These are phyloP conservation scores for Globisporangium rhizosaccharum DNA, from an alignment of 352 stramenopile genomes.

Conservation along the genomic window DNA sequence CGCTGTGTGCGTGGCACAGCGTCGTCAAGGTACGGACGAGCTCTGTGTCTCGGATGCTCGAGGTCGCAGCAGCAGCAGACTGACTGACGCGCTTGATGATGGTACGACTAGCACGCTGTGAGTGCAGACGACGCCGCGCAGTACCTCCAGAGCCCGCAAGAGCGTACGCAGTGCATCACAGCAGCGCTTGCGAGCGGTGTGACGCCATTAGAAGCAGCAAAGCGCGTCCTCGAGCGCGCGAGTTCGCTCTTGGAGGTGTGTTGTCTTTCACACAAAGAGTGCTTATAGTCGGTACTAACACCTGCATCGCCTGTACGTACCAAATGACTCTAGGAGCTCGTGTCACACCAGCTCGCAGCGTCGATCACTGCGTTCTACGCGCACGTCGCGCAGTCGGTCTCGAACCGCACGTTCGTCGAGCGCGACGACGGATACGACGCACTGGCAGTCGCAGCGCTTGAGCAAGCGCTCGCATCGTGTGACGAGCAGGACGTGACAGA, in stretches of 20 bases:
- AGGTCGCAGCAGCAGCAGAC: not conserved
- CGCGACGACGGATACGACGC: not conserved
- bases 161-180: conserved; percentile 7
- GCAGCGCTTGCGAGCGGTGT: conserved; percentile 7
- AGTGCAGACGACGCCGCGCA: conserved; percentile 21
- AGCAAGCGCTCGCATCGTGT: not conserved
- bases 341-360: conserved; percentile 24
- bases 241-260: conserved; percentile 34
- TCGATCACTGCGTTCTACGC: conserved; percentile 36
- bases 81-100: conserved; percentile 3
- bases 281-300: not conserved
- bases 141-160: conserved; percentile 19
- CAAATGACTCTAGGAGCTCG: conserved; percentile 20
- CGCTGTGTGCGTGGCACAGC: conserved; percentile 29
- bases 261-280: not conserved
- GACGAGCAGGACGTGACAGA: not conserved
- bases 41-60: not conserved
- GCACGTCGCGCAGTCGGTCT: conserved; percentile 22
- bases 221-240: conserved; percentile 17
- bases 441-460: not conserved
- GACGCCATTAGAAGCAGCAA: conserved; percentile 6
- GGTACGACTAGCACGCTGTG: conserved; percentile 16
- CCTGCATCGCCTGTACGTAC: not conserved
- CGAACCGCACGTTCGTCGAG: conserved; percentile 20
- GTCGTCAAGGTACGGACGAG: conserved; percentile 18